Evolutionary conservation across 164 flowering plant species (phyloP).

Genomic region (Annona cherimola): DNA sequence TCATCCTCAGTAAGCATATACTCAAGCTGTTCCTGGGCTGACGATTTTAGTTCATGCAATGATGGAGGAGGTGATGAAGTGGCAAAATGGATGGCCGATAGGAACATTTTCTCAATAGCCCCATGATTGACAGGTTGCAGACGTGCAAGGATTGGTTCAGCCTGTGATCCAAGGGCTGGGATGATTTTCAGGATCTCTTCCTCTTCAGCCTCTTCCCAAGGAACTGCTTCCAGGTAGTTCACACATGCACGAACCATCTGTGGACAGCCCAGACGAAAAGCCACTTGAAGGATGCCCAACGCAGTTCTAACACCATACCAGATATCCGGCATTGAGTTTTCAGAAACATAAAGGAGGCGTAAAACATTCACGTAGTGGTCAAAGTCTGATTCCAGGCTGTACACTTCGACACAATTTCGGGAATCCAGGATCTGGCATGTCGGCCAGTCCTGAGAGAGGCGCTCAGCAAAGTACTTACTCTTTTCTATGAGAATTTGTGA

Average conservation of each 20-base stretch:
- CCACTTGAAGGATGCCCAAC: slow-evolving; percentile 70
- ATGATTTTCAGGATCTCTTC: slow-evolving; percentile 71
- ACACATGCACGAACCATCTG: slow-evolving; percentile 55
- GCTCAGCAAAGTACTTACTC: slow-evolving; percentile 81
- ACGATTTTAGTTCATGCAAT: slow-evolving; percentile 53
- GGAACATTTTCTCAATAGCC: slow-evolving; percentile 45
- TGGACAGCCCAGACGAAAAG: slow-evolving; percentile 61
- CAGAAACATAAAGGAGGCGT: slow-evolving; percentile 56
- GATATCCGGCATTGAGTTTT: slow-evolving; percentile 32
- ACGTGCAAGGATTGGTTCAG: slow-evolving; percentile 75
- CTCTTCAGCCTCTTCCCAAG: slow-evolving; percentile 99
- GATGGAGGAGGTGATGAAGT: slow-evolving; percentile 64
- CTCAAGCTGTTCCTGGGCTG: slow-evolving; percentile 92
- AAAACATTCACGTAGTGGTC: slow-evolving; percentile 61
- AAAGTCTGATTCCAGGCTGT: slow-evolving; percentile 67
- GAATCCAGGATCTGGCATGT: slow-evolving; percentile 90
- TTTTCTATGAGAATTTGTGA: slow-evolving; percentile 51
- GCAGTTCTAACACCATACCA: slow-evolving; percentile 69
- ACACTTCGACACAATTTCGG: slow-evolving; percentile 81
- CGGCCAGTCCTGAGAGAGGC: slow-evolving; percentile 93
- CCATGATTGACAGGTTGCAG: slow-evolving; percentile 66
- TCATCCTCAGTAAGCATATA: slow-evolving; percentile 97
- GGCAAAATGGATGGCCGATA: slow-evolving; percentile 70
- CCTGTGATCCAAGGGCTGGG: slow-evolving; percentile 63
- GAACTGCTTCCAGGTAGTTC: slow-evolving; percentile 84